Base-by-base conservation (phyloP, 345 rosid genomes). In the Gossypium raimondii region DNA sequence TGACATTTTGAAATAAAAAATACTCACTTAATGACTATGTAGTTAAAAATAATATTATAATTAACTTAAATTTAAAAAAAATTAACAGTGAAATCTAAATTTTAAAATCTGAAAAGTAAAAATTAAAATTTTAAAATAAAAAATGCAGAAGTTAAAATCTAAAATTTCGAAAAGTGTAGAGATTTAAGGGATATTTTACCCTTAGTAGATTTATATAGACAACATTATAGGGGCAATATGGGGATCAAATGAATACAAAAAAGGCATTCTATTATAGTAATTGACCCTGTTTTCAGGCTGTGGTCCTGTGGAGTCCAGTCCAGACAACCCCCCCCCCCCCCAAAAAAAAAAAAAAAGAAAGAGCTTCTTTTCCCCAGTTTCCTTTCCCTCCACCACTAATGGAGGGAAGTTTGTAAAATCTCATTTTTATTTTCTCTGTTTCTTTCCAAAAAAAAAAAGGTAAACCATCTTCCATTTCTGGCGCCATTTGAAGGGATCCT, bases 401-500 rank as follows among this genome's bases (percentile, higher is more conserved):
- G 78, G 74, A 78, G 72, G 70, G 55, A 50, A 72, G 29, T 78
- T 70, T 55, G 77, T 75, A 80, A 82, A 74, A 67, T 70, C 72
- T 72, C 55, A 67, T 14, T 34, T 3, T n/a, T n/a, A 66, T n/a
- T 18, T 18, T 18, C 59, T 55, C 24, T 55, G 9, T n/a, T 84
- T 84, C 72, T 69, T 51, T 27, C 18, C 14, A 78, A 22, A 11
- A 11, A 65, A 38, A 41, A 41, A 64, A 41, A 29, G 68, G 14
- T 34, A 58, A 72, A 50, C 11, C 67, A 53, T 41, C 75, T 76
- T 67, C 80, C 34, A 52, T 70, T 74, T 78, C 82, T 74, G 86
- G 84, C 84, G 82, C 86, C 86, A 83, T 83, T 83, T 74, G 74
- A 66, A 62, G 60, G 22, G 3, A 57, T 14, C 66, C 14, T 69